Evolutionary conservation across 768 basidiomycete species (phyloP).

Genomic region (Mycena filopes): DNA sequence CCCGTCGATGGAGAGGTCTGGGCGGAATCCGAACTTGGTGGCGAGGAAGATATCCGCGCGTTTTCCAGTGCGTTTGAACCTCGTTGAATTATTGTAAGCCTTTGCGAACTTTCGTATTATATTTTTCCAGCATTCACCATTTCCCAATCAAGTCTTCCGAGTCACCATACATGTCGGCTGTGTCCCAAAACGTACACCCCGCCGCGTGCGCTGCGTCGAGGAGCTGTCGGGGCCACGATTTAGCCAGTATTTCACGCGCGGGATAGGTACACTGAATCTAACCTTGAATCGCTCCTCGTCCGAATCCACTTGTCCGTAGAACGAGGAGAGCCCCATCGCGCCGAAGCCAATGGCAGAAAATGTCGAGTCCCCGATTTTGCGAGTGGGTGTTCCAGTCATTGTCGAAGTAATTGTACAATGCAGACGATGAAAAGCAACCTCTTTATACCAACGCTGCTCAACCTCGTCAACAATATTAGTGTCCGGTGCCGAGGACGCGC

Average conservation of each 20-base stretch:
- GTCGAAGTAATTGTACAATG: no score
- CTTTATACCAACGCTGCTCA: no score
- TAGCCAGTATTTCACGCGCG: not conserved
- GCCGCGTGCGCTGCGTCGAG: conserved; percentile 33
- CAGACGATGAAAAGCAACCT: no score
- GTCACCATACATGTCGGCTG: conserved; percentile 41
- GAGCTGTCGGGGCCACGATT: no score
- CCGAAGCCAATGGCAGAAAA: conserved; percentile 58
- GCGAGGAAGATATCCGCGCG: conserved; percentile 58
- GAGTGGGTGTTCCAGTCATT: not conserved
- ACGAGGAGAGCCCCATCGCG: conserved; percentile 57
- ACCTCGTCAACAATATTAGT: no score
- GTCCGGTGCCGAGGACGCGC: no score
- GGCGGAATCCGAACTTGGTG: conserved; percentile 54
- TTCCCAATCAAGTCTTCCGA: conserved; percentile 43
- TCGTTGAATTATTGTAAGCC: not conserved
- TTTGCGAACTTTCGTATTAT: no score
- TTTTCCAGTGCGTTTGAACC: conserved; percentile 55
- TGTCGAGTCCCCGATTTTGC: conserved; percentile 42
- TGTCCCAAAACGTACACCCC: conserved; percentile 42
- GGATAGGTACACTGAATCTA: conserved; percentile 6
- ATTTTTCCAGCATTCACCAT: no score
- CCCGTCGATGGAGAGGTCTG: conserved; percentile 12
- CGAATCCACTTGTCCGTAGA: conserved; percentile 47
- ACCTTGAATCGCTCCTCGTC: conserved; percentile 63